phyloP scores from a whole-genome alignment of 768 basidiomycete genomes.

The Leccinum rimulosum region DNA sequence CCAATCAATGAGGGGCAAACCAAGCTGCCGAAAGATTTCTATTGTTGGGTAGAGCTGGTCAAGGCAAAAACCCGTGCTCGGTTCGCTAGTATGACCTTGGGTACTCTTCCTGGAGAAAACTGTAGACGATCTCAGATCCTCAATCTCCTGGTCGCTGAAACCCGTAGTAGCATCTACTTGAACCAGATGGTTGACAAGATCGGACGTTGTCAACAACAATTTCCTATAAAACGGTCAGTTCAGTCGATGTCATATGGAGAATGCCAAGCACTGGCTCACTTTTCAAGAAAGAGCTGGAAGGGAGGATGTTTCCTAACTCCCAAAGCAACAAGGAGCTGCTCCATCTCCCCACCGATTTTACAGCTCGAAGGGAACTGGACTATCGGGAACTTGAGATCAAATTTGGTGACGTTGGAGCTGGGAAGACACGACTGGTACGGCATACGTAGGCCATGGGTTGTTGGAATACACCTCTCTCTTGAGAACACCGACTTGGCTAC shows the following conservation, averaged over 20 bases:
- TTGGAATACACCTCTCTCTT: conserved; percentile 44
- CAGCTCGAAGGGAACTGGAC: conserved; percentile 24
- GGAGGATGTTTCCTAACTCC: neutral
- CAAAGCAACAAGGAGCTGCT: neutral
- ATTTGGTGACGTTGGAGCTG: conserved; percentile 49
- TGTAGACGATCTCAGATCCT: too few species aligned
- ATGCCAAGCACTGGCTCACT: conserved; percentile 32
- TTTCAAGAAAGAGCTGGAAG: neutral
- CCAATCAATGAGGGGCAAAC: conserved; percentile 84
- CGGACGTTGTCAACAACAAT: too few species aligned
- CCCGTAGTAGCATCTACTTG: too few species aligned
- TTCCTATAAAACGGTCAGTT: too few species aligned
- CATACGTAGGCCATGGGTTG: conserved; percentile 53
- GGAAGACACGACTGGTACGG: conserved; percentile 77
- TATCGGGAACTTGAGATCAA: neutral
- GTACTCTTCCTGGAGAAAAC: too few species aligned
- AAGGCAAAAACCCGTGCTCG: conserved; percentile 7
- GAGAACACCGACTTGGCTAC: neutral
- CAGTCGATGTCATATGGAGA: conserved; percentile 43
- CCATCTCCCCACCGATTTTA: conserved; percentile 28
- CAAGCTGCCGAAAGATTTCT: conserved; percentile 61
- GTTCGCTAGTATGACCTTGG: too few species aligned
- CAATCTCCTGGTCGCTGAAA: too few species aligned
- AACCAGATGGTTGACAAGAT: too few species aligned
- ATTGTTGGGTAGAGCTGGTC: conserved; percentile 74